A percentile compares a stretch with the other conserved stretches of the same genome.
Conservation (phyloP, 805 yeast species). For the Candida mattraensis region DNA sequence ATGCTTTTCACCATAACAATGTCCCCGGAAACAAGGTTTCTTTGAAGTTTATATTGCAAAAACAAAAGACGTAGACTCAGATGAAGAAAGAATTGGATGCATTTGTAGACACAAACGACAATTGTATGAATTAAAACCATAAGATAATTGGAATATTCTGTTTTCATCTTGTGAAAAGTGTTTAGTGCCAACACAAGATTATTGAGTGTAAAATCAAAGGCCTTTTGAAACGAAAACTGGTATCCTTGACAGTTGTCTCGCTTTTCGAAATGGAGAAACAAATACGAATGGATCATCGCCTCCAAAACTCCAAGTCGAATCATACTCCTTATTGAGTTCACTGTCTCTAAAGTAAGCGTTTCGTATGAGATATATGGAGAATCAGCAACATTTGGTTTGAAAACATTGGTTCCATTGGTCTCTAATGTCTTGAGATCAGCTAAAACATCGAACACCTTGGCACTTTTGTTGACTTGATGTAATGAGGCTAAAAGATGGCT, state of each 20-base stretch:
- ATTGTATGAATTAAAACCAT: slow-evolving; percentile 11
- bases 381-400: neutral
- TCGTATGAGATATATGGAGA: neutral
- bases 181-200: slow-evolving; percentile 8
- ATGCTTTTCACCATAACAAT: slow-evolving; percentile 1
- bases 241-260: slow-evolving; percentile 3
- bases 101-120: slow-evolving; percentile 10
- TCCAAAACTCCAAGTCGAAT: slow-evolving; percentile 13
- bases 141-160: slow-evolving; percentile 11
- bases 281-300: slow-evolving; percentile 16
- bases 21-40: neutral
- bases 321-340: slow-evolving; percentile 3
- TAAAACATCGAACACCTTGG: slow-evolving; percentile 27
- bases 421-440: slow-evolving; percentile 14
- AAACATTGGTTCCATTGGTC: slow-evolving; percentile 4
- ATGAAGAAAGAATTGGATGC: slow-evolving; percentile 14
- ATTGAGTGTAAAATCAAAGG: slow-evolving; percentile 1
- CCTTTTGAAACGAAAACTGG: slow-evolving; percentile 6
- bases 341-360: neutral
- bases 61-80: slow-evolving; percentile 13
- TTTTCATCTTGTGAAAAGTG: slow-evolving; percentile 5
- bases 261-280: slow-evolving; percentile 22
- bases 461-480: slow-evolving; percentile 19
- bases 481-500: slow-evolving; percentile 22
- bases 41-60: slow-evolving; percentile 5